Percentiles rank a stretch among this genome's conserved stretches.
Conservation (phyloP, 768 basidiomycete species). For the Leccinellum albellum region DNA sequence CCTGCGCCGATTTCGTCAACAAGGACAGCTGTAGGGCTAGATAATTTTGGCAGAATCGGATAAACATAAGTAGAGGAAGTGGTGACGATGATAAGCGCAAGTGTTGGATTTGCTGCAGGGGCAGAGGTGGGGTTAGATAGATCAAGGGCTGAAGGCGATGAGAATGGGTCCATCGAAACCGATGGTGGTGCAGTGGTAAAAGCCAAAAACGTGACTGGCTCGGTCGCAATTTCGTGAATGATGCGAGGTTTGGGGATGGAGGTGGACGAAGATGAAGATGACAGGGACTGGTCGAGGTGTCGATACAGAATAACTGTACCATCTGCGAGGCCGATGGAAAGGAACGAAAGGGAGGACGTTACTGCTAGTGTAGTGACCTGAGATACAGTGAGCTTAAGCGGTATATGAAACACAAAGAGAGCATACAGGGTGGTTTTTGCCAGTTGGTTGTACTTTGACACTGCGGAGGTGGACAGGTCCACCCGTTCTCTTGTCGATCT, state of each 20-base stretch:
- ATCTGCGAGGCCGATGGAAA: conserved; percentile 92
- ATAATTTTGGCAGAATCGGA: conserved; percentile 67
- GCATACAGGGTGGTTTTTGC: conserved; percentile 73
- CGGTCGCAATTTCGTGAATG: conserved; percentile 77
- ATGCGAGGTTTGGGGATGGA: conserved; percentile 84
- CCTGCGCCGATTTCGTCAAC: conserved; percentile 87
- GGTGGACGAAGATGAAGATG: conserved; percentile 58
- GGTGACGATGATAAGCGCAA: conserved; percentile 84
- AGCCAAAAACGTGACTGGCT: conserved; percentile 91
- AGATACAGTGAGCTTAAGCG: neutral
- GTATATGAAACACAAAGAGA: neutral
- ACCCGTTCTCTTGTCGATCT: conserved; percentile 60
- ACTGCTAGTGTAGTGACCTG: conserved; percentile 79
- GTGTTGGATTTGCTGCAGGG: conserved; percentile 28
- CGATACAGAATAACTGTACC: conserved; percentile 90
- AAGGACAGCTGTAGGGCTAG: conserved; percentile 58
- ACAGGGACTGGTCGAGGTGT: conserved; percentile 86
- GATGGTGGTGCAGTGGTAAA: conserved; percentile 49
- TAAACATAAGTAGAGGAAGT: conserved; percentile 77
- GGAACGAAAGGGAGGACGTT: conserved; percentile 71
- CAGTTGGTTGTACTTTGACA: conserved; percentile 69
- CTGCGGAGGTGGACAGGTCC: conserved; percentile 67
- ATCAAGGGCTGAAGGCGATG: conserved; percentile 12
- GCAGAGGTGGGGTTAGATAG: conserved; percentile 13
- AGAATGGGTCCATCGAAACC: conserved; percentile 21